Base-by-base conservation (phyloP, 108 stramenopile genomes). In the Cylindrotheca closterium region DNA sequence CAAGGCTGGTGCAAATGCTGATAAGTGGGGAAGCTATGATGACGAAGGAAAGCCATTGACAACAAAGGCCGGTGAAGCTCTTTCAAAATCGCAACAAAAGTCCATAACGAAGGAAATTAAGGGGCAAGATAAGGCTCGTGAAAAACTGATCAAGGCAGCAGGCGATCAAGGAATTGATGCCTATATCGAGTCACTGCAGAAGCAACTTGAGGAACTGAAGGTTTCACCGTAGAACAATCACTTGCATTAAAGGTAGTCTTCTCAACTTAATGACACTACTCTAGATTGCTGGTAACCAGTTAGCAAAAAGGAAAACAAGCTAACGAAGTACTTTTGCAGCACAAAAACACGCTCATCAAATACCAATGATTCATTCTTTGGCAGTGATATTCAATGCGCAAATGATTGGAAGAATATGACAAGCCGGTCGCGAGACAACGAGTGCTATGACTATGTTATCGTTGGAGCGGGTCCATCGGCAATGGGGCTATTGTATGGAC, bases 381-480 rank as follows among this genome's bases (percentile, higher is more conserved):
- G n/a, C n/a, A n/a, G n/a, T n/a, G n/a, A n/a, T n/a, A n/a, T n/a
- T n/a, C n/a, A n/a, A n/a, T n/a, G n/a, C n/a, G n/a, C n/a, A n/a
- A n/a, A n/a, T n/a, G n/a, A n/a, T n/a, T n/a, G n/a, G n/a, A n/a
- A n/a, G n/a, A n/a, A n/a, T n/a, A n/a, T n/a, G n/a, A n/a, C n/a
- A n/a, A n/a, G n/a, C n/a, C n/a, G n/a, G n/a, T n/a, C n/a, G n/a
- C n/a, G 25, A 25, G 25, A 5, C 1, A 25, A 52, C 55, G 30
- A 60, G 1, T 21, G 46, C 26, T 66, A 54, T 72, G 86, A 91
- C 56, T 60, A 79, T 47, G 56, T 88, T 7, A 82, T 92, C 58
- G 82, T 92, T 12, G 91, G 91, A 8, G 81, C 74, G 2, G 91
- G 91, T 24, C 76, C 91, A 18, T 86, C 91, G 4, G 80, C 87